These are phyloP conservation scores for Heterobasidion annosum DNA, from an alignment of 1,284 basidiomycete species.

Conservation along the genomic window DNA sequence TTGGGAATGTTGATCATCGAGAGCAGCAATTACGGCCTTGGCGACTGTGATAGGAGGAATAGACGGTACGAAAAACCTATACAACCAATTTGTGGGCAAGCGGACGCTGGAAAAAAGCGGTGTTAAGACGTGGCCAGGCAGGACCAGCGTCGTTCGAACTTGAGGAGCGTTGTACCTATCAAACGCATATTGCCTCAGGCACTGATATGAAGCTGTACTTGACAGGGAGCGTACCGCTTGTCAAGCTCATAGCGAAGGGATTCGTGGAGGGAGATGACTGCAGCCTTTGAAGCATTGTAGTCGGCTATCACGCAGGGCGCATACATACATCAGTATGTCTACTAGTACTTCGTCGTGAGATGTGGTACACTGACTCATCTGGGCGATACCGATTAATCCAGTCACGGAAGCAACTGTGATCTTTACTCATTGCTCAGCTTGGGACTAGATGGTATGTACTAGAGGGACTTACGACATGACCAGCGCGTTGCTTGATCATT, in stretches of 20 bases:
- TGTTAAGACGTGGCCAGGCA: conserved; percentile 70
- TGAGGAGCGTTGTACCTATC: conserved; percentile 59
- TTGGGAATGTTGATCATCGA: conserved; percentile 72
- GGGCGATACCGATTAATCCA: conserved; percentile 67
- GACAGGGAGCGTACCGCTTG: conserved; percentile 34
- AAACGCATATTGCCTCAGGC: conserved; percentile 1
- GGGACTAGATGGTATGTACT: not conserved
- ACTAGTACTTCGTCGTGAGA: not conserved
- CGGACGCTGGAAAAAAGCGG: conserved; percentile 59
- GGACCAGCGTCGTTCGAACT: conserved; percentile 76
- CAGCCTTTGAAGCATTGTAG: conserved; percentile 86
- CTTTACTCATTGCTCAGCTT: conserved; percentile 24
- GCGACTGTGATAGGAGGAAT: conserved; percentile 68
- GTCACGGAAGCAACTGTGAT: conserved; percentile 78
- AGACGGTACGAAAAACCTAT: conserved; percentile 69
- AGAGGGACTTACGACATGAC: conserved; percentile 69
- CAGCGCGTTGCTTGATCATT: conserved; percentile 70
- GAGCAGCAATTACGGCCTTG: conserved; percentile 68
- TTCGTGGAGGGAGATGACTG: conserved; percentile 67
- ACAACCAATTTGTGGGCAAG: conserved; percentile 41
- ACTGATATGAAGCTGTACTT: conserved; percentile 3
- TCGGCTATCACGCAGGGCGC: conserved; percentile 47
- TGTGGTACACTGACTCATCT: conserved; percentile 58
- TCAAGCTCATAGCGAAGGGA: conserved; percentile 81
- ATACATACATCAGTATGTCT: conserved; percentile 1